phyloP scores from a whole-genome alignment of 768 basidiomycete species.

The Xanthoconium purpureum region DNA sequence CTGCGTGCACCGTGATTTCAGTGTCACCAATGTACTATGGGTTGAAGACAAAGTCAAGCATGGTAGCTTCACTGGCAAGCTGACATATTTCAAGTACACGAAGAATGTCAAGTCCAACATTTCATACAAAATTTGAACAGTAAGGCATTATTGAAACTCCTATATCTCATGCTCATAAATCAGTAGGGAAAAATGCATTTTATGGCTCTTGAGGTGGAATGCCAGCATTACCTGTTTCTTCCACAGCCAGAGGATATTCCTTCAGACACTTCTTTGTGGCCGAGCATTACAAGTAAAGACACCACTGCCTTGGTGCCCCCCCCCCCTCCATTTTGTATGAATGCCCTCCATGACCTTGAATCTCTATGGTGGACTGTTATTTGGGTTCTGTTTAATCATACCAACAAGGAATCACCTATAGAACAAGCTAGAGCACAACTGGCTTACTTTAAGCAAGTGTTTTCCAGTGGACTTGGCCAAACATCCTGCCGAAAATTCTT shows the following conservation, averaged over 20 bases:
- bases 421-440: neutral
- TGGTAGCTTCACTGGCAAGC: slow-evolving; percentile 9
- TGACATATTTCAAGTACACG: slow-evolving; percentile 12
- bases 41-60: neutral
- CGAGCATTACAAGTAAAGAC: too few relatives aligned
- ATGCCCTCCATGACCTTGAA: slow-evolving; percentile 14
- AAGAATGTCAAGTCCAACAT: neutral
- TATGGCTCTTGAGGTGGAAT: slow-evolving; percentile 13
- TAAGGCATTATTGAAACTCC: neutral
- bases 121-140: slow-evolving; percentile 3
- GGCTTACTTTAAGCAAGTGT: too few relatives aligned
- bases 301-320: too few relatives aligned
- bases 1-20: neutral
- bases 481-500: too few relatives aligned
- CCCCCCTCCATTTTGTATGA: slow-evolving; percentile 15
- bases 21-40: neutral
- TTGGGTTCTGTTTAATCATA: slow-evolving; percentile 4
- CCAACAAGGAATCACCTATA: neutral
- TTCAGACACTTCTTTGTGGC: neutral
- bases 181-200: slow-evolving; percentile 10
- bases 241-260: too few relatives aligned
- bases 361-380: slow-evolving; percentile 10
- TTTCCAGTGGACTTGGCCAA: too few relatives aligned
- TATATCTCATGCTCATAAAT: neutral
- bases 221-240: neutral